These are phyloP conservation scores for Aegilops umbellulata DNA, from an alignment of 176 grass and related monocot genomes.

Conservation along the genomic window DNA sequence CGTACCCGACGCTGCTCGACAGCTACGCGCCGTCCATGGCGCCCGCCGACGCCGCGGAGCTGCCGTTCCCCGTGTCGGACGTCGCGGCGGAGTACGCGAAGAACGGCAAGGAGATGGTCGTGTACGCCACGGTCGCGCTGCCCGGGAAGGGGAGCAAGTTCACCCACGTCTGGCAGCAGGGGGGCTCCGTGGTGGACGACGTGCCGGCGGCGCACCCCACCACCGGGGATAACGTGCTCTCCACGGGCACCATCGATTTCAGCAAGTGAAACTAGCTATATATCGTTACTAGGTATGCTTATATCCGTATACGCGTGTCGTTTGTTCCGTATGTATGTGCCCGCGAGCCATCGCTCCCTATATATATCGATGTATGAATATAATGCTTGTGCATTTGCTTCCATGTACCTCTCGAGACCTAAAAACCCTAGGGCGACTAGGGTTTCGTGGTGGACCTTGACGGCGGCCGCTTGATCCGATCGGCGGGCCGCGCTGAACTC, in stretches of 20 bases:
- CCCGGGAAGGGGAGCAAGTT: slow-evolving; percentile 51
- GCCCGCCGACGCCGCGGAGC: slow-evolving; percentile 14
- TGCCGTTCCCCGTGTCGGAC: slow-evolving; percentile 44
- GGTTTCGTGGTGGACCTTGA: too few relatives aligned
- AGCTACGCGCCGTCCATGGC: slow-evolving; percentile 84
- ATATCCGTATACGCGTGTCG: neutral
- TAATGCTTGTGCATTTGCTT: too few relatives aligned
- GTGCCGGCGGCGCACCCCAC: slow-evolving; percentile 74
- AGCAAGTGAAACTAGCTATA: slow-evolving; percentile 14
- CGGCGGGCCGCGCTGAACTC: too few relatives aligned
- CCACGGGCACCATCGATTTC: slow-evolving; percentile 64
- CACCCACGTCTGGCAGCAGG: slow-evolving; percentile 83
- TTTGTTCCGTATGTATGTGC: neutral
- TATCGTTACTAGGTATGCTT: neutral
- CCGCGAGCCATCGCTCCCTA: too few relatives aligned
- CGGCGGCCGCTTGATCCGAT: too few relatives aligned
- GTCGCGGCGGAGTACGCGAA: slow-evolving; percentile 45
- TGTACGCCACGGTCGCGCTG: slow-evolving; percentile 72
- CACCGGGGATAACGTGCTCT: slow-evolving; percentile 67
- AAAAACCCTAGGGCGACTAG: too few relatives aligned
- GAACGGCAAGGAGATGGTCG: slow-evolving; percentile 54
- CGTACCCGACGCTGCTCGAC: slow-evolving; percentile 66
- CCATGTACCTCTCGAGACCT: too few relatives aligned
- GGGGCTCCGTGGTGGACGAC: slow-evolving; percentile 50
- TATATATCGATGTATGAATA: too few relatives aligned